These are phyloP conservation scores for Chaetomium fimeti DNA, from an alignment of 495 filamentous ascomycete species.

Conservation along the genomic window DNA sequence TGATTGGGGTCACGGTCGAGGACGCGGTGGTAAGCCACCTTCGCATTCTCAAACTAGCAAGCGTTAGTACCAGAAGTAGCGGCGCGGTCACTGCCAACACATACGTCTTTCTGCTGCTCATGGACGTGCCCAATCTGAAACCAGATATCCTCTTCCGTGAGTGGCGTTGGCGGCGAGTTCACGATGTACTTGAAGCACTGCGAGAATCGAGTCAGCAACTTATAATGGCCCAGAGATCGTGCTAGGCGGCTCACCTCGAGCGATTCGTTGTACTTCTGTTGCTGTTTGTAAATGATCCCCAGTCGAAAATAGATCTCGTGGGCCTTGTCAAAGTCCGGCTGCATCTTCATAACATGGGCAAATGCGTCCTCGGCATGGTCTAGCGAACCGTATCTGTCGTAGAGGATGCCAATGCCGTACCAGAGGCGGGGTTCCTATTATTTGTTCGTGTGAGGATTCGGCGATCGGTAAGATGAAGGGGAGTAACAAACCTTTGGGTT, in stretches of 20 bases:
- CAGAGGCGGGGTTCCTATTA: conserved; percentile 92
- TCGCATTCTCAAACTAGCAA: conserved; percentile 82
- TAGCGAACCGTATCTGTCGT: conserved; percentile 93
- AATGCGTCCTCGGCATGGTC: conserved; percentile 99
- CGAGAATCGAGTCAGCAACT: conserved; percentile 31
- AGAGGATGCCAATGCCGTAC: conserved; percentile 98
- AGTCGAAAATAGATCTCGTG: conserved; percentile 99
- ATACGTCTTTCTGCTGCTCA: conserved; percentile 97
- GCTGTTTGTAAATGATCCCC: conserved; percentile 99
- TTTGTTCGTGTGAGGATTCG: conserved; percentile 20
- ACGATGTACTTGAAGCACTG: conserved; percentile 99
- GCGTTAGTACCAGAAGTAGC: conserved; percentile 28
- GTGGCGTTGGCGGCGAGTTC: conserved; percentile 81
- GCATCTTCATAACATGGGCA: conserved; percentile 98
- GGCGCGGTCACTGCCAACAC: conserved; percentile 35
- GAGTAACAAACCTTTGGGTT: conserved; percentile 78
- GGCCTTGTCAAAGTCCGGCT: conserved; percentile 96
- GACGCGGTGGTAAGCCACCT: conserved; percentile 86
- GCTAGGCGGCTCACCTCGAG: conserved; percentile 67
- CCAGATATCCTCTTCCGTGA: conserved; percentile 99
- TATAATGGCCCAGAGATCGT: too few relatives aligned
- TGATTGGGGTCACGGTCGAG: conserved; percentile 94
- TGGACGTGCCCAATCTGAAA: conserved; percentile 99
- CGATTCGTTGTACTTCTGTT: conserved; percentile 89
- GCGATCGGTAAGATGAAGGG: background rate